Conservation (phyloP, 306 rosid species). For the Vigna reflexopilosa region DNA sequence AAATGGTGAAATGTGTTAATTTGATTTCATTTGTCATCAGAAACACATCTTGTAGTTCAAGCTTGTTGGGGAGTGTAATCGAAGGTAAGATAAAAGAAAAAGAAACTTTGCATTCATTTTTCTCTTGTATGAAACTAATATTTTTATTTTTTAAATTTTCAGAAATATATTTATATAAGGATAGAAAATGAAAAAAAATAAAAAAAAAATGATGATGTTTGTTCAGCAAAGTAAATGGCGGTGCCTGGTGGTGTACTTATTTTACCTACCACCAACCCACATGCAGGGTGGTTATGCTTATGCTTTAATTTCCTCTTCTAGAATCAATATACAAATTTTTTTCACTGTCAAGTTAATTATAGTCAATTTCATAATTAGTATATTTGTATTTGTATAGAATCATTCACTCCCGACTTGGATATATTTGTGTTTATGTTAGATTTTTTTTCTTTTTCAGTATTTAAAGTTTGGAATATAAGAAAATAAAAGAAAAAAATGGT, state of each 20-base stretch:
- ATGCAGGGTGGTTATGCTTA: neutral
- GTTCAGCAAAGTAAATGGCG: conserved; percentile 6
- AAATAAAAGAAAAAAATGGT: neutral
- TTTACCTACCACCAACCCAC: conserved; percentile 34
- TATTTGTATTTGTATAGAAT: conserved; percentile 2
- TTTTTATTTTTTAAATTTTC: too few species aligned
- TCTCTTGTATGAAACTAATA: too few species aligned
- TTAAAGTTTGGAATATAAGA: neutral
- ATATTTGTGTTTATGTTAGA: too few species aligned
- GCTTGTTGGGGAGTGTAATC: conserved; percentile 20
- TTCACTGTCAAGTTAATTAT: neutral
- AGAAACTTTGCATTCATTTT: too few species aligned
- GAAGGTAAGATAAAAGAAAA: conserved; percentile 2
- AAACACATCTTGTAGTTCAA: neutral
- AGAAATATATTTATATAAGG: neutral
- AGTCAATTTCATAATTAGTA: conserved; percentile 35
- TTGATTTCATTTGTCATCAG: neutral
- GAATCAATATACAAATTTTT: neutral
- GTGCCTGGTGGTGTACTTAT: conserved; percentile 19
- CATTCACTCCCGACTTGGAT: conserved; percentile 4
- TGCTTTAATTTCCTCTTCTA: conserved; percentile 14
- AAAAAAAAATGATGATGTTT: neutral
- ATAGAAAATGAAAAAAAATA: neutral
- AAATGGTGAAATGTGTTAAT: neutral
- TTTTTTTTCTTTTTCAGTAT: too few species aligned